phyloP scores from a whole-genome alignment of 352 stramenopile species.

The Discostella stelligera region DNA sequence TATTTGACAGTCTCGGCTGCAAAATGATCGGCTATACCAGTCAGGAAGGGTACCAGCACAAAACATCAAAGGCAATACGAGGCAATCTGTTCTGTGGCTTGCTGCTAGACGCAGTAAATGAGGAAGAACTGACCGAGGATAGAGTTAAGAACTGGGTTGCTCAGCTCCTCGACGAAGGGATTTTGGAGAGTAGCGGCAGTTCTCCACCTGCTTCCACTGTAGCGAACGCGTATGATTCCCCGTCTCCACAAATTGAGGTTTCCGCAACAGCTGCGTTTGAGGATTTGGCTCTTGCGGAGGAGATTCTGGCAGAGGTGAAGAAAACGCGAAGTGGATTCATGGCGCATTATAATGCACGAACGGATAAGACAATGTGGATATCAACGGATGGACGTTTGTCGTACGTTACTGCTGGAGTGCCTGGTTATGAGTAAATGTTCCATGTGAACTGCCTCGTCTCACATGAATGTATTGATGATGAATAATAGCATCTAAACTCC shows the following conservation, averaged over 20 bases:
- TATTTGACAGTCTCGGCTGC: conserved; percentile 77
- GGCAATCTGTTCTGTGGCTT: conserved; percentile 80
- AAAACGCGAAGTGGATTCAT: conserved; percentile 41
- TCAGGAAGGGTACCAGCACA: conserved; percentile 76
- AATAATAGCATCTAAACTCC: conserved; percentile 24
- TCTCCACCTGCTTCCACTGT: conserved; percentile 9
- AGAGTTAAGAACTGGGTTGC: conserved; percentile 76
- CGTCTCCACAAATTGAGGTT: conserved; percentile 20
- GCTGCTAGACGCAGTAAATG: conserved; percentile 77
- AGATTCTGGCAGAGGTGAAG: conserved; percentile 37
- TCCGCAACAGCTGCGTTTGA: conserved; percentile 23
- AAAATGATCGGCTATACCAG: conserved; percentile 77
- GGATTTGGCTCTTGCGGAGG: conserved; percentile 26
- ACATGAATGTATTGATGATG: background rate
- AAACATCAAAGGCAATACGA: conserved; percentile 74
- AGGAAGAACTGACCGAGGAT: conserved; percentile 77
- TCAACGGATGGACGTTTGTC: conserved; percentile 56
- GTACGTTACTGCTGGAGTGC: conserved; percentile 50
- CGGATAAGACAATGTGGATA: conserved; percentile 70
- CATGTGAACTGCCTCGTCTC: background rate
- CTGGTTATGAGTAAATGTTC: conserved; percentile 36
- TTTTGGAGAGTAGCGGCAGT: conserved; percentile 52
- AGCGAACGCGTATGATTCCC: conserved; percentile 5
- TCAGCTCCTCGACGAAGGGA: conserved; percentile 65
- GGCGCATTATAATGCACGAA: conserved; percentile 60